phyloP scores from a whole-genome alignment of 2,329 filamentous ascomycete species.

The Penicillium digitatum region DNA sequence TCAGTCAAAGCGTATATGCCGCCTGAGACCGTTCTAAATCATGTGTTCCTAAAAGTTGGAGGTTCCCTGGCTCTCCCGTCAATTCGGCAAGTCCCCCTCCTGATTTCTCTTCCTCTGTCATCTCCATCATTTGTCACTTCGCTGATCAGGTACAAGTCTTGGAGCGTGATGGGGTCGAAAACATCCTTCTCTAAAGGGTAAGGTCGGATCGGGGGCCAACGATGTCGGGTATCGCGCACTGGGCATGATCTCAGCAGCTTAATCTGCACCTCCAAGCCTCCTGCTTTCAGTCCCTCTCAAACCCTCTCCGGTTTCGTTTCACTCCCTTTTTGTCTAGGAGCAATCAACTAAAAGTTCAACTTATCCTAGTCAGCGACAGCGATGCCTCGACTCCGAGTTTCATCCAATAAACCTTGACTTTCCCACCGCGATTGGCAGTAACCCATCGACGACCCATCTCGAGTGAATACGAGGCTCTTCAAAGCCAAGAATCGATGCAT shows the following conservation, averaged over 20 bases:
- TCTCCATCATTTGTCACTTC: not conserved
- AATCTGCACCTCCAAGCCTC: not conserved
- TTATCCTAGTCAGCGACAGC: not conserved
- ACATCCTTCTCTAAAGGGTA: not conserved
- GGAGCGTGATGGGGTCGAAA: not conserved
- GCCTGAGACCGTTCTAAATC: not conserved
- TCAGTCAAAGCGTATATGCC: not conserved
- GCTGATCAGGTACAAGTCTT: not conserved
- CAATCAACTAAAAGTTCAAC: not conserved
- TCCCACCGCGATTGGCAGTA: not conserved
- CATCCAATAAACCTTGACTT: not conserved
- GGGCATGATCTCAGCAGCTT: not conserved
- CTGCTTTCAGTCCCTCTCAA: not conserved
- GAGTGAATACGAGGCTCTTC: not conserved
- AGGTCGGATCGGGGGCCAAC: slow-evolving; percentile 1
- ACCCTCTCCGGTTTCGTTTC: not conserved
- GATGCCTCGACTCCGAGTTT: not conserved
- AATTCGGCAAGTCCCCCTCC: slow-evolving; percentile 3
- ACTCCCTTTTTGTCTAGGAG: not conserved
- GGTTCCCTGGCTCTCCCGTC: slow-evolving; percentile 1
- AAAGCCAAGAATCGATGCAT: not conserved
- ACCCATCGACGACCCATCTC: not conserved
- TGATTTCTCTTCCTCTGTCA: not conserved
- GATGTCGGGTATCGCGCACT: slow-evolving; percentile 2
- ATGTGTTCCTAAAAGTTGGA: not conserved